phyloP scores from a whole-genome alignment of 345 rosid genomes.

The Aquilaria yunnanensis region DNA sequence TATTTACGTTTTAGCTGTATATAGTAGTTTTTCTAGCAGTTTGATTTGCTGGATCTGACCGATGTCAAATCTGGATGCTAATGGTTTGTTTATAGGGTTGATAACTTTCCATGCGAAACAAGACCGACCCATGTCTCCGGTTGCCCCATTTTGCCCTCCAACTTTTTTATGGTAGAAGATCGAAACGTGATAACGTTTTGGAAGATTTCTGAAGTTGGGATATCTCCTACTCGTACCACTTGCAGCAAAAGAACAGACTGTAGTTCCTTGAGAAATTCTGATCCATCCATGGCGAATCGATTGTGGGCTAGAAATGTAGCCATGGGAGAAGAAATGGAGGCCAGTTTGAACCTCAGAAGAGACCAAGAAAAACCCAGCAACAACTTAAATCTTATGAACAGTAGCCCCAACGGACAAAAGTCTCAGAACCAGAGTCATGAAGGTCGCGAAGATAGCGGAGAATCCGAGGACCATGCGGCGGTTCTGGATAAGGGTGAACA shows the following conservation, averaged over 20 bases:
- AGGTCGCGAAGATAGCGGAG: conserved; percentile 28
- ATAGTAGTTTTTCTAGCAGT: background rate
- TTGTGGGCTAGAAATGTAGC: conserved; percentile 83
- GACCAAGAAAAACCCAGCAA: no score
- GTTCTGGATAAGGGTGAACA: conserved; percentile 30
- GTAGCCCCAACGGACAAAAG: no score
- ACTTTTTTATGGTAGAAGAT: background rate
- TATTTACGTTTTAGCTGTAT: no score
- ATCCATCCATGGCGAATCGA: conserved; percentile 58
- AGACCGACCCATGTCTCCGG: conserved; percentile 26
- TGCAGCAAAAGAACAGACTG: conserved; percentile 4
- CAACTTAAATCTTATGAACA: no score
- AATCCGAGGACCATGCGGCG: conserved; percentile 20
- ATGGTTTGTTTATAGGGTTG: conserved; percentile 15
- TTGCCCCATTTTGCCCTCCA: conserved; percentile 26
- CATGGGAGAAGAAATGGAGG: conserved; percentile 31
- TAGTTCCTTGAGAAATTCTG: background rate
- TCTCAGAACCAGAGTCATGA: no score
- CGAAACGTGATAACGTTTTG: conserved; percentile 26
- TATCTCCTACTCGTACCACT: conserved; percentile 8
- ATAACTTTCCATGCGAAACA: conserved; percentile 28
- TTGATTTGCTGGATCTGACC: conserved; percentile 22
- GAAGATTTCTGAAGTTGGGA: conserved; percentile 7
- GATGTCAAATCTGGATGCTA: conserved; percentile 9
- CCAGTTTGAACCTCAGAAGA: no score